phyloP scores from a whole-genome alignment of 129 eudicot genomes.

The Scalesia atractyloides region DNA sequence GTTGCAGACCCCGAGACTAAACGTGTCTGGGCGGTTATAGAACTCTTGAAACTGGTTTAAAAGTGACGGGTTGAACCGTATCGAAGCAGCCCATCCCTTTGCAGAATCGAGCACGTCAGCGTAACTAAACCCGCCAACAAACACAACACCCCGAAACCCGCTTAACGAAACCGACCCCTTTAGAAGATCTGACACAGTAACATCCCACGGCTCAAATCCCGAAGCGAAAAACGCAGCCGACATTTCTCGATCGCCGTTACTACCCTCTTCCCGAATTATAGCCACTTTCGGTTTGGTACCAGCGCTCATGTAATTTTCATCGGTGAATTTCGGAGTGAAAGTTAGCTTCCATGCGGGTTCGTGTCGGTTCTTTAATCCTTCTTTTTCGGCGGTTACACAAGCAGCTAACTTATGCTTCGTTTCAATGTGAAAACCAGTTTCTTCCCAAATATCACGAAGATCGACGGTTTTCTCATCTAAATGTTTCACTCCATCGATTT shows the following conservation, averaged over 20 bases:
- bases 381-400: conserved; percentile 64
- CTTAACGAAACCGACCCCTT: conserved; percentile 46
- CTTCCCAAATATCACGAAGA: conserved; percentile 90
- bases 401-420: conserved; percentile 66
- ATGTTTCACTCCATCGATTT: conserved; percentile 57
- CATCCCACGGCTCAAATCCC: conserved; percentile 87
- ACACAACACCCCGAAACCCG: conserved; percentile 64
- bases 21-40: conserved; percentile 72
- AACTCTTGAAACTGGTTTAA: conserved; percentile 78
- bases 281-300: conserved; percentile 75
- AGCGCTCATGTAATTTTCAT: conserved; percentile 46
- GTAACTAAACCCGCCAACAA: conserved; percentile 97
- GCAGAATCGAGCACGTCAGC: conserved; percentile 97
- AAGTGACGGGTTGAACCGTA: conserved; percentile 79
- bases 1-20: conserved; percentile 93
- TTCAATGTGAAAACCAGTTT: conserved; percentile 80
- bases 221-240: conserved; percentile 82
- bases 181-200: conserved; percentile 76
- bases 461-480: conserved; percentile 55
- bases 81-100: conserved; percentile 96
- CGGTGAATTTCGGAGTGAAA: conserved; percentile 69
- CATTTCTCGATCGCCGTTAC: conserved; percentile 93
- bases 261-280: conserved; percentile 91
- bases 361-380: conserved; percentile 65
- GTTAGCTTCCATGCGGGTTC: conserved; percentile 79